Evolutionary conservation across 2,329 filamentous ascomycete genomes (phyloP), one percentile per base, ranked within the genome.

Genomic region (Calonectria honghensis): DNA sequence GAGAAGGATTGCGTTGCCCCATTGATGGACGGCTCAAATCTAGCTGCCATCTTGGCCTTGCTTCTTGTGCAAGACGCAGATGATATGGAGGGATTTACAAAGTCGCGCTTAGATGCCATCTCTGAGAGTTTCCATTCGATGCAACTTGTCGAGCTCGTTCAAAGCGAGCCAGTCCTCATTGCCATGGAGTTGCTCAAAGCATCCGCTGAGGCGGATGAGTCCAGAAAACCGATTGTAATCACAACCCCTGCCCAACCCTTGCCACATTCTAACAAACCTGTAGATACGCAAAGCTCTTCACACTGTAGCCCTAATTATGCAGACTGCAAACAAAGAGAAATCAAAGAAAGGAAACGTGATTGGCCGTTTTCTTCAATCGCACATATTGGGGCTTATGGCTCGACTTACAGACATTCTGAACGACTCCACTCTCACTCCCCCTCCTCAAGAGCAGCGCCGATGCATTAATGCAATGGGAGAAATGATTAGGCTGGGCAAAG

Each of bases 321-420:
- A 88, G 18, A 81, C 81, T 18, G 82, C 84, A 18, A 86, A 80
- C 65, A 85, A 87, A 75, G 86, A 88, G 1, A 87, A 89, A 69
- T 86, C 85, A 59, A 90, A 89, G 77, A 90, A 88, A 72, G 83
- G 83, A 2, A 91, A 93, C 73, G 85, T 91, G 1, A 88, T 97
- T 31, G 93, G 92, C 1, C 88, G 90, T 0, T 98, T 98, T 82
- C 90, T 98, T 52, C 93, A 97, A 76, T 90, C 91, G 37, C 94
- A 98, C 83, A 93, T 97, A 41, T 90, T 99, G 9, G 96, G 96
- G 7, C 92, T 98, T 69, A 96, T 98, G 85, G 93, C 95, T 9
- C 91, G 93, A 45, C 92, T 98, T 77, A 95, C 95, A 0, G 93
- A 96, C 69, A 87, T 91, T 13, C 93, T 98, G 73, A 97, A 96